Conservation (phyloP, 345 rosid genomes). For the Eutrema yunnanense region DNA sequence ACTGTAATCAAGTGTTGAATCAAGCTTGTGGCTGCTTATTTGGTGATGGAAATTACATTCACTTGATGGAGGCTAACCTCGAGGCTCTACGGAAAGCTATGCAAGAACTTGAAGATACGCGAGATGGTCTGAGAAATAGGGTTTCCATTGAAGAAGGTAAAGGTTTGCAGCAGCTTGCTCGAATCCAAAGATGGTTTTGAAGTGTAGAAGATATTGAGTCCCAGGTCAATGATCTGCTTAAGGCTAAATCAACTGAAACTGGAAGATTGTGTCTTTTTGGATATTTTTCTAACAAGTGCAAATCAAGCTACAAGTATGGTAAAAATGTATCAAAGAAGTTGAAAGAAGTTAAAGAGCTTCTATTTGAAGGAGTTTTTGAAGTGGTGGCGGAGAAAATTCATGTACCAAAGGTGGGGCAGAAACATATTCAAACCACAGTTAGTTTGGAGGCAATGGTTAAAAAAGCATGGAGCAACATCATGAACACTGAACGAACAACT, state of each 20-base stretch:
- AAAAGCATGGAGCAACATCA: too few relatives aligned
- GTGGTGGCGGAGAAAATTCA: too few relatives aligned
- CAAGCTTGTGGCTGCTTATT: not conserved
- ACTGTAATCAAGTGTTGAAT: not conserved
- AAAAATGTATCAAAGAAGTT: not conserved
- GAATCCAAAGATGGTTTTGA: not conserved
- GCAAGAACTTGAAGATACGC: not conserved
- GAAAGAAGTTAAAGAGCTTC: not conserved
- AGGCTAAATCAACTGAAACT: not conserved
- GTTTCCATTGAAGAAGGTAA: not conserved
- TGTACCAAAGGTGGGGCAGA: too few relatives aligned
- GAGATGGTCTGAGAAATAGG: not conserved
- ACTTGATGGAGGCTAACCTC: not conserved
- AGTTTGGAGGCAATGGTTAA: too few relatives aligned
- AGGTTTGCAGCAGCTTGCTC: not conserved
- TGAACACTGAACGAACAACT: too few relatives aligned
- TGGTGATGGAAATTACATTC: not conserved
- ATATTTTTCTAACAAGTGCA: not conserved
- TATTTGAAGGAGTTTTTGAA: not conserved
- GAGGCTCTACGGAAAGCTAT: not conserved
- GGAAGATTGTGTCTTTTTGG: not conserved
- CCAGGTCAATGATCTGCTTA: not conserved
- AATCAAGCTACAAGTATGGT: not conserved
- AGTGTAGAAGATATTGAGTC: not conserved
- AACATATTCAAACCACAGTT: too few relatives aligned